A percentile compares a stretch with the other conserved stretches of the same genome.
These are phyloP conservation scores for Cytospora paraplurivora DNA, from an alignment of 2,329 filamentous ascomycete genomes.

Conservation along the genomic window DNA sequence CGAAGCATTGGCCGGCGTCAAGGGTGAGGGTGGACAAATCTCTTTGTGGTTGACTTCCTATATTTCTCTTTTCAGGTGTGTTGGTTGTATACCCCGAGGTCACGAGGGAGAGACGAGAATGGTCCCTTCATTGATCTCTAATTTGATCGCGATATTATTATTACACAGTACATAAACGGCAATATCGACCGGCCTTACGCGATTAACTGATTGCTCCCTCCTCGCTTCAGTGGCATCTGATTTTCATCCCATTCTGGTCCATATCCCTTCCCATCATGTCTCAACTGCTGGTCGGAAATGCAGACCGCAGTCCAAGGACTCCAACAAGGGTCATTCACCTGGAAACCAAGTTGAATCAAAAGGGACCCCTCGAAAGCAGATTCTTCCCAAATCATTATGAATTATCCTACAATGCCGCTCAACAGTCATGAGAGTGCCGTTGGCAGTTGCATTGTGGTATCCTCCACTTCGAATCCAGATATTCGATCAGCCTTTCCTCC, in stretches of 20 bases:
- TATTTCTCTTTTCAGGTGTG: slow-evolving; percentile 15
- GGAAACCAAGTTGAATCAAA: neutral
- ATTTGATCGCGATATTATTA: neutral
- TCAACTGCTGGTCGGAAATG: neutral
- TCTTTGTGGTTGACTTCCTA: slow-evolving; percentile 18
- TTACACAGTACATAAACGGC: neutral
- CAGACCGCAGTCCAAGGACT: neutral
- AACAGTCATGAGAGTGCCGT: neutral
- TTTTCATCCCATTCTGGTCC: neutral
- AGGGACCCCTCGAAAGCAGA: neutral
- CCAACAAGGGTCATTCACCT: neutral
- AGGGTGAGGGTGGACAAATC: slow-evolving; percentile 21
- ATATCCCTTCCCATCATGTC: neutral
- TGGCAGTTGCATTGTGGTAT: neutral
- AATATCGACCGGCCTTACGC: neutral
- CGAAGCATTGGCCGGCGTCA: slow-evolving; percentile 28
- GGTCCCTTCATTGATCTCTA: slow-evolving; percentile 19
- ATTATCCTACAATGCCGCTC: neutral
- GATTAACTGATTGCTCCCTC: neutral
- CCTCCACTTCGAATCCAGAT: neutral
- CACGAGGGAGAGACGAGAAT: slow-evolving; percentile 21
- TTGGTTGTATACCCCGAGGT: slow-evolving; percentile 27
- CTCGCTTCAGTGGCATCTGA: neutral
- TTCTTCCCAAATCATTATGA: neutral
- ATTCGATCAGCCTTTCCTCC: neutral